Evolutionary conservation across 2,329 filamentous ascomycete species (phyloP).

Genomic region (Fusarium continuum): DNA sequence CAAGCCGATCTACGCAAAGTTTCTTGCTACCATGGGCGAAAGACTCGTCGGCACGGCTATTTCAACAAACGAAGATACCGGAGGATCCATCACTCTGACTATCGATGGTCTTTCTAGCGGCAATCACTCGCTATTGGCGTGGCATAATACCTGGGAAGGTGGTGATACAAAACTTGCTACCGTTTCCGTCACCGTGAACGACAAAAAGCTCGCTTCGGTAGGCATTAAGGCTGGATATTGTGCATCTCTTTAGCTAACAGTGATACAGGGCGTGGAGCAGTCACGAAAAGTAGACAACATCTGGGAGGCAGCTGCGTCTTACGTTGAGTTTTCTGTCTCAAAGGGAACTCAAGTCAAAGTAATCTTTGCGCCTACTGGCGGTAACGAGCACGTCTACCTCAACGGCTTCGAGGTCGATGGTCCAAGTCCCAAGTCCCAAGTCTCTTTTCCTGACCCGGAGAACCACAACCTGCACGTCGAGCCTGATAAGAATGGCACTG

Average conservation of each 20-base stretch:
- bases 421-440: background rate
- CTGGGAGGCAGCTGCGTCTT: background rate
- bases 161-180: background rate
- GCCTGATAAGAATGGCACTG: background rate
- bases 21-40: background rate
- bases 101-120: background rate
- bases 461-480: slow-evolving; percentile 3
- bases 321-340: background rate
- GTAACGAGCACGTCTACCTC: background rate
- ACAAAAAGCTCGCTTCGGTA: background rate
- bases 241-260: background rate
- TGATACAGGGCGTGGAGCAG: background rate
- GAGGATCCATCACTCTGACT: background rate
- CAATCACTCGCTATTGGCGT: background rate
- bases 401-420: slow-evolving; percentile 5
- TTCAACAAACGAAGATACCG: background rate
- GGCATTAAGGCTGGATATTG: background rate
- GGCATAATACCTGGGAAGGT: slow-evolving; percentile 2
- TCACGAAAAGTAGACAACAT: background rate
- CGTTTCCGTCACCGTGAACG: background rate
- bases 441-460: background rate
- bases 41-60: background rate
- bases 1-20: background rate
- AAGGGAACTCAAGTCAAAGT: background rate
- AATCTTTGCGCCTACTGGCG: background rate